A percentile compares a stretch with the other conserved stretches of the same genome.
Conservation (phyloP, 2,329 filamentous ascomycete species). For the Penicillium sp. region DNA sequence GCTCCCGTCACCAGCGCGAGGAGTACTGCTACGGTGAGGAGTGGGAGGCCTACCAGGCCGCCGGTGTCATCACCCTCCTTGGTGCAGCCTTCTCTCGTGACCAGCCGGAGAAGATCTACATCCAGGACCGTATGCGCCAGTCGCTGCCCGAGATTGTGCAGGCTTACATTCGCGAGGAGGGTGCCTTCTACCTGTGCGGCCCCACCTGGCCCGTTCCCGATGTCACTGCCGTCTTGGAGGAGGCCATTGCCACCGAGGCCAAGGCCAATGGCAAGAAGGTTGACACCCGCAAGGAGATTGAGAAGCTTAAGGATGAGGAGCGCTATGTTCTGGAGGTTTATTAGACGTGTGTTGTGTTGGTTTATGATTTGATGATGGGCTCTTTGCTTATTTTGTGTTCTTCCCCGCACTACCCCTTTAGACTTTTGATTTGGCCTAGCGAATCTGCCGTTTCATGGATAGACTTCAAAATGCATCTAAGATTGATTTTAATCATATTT, state of each 20-base stretch:
- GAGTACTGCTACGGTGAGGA: conserved; percentile 99
- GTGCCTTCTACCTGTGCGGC: conserved; percentile 95
- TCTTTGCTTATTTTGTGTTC: conserved; percentile 22
- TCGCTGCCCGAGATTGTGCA: conserved; percentile 80
- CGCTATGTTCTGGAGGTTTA: conserved; percentile 98
- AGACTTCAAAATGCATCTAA: conserved; percentile 27
- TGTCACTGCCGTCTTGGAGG: conserved; percentile 90
- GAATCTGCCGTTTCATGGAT: conserved; percentile 23
- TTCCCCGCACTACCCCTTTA: conserved; percentile 24
- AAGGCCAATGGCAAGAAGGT: conserved; percentile 74
- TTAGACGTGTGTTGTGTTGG: conserved; percentile 54
- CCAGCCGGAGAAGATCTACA: conserved; percentile 98
- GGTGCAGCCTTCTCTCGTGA: conserved; percentile 95
- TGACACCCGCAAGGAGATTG: conserved; percentile 87
- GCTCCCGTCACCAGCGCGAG: conserved; percentile 94
- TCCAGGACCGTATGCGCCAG: conserved; percentile 97
- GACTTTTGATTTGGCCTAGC: conserved; percentile 32
- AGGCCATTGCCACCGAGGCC: conserved; percentile 82
- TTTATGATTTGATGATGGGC: conserved; percentile 28
- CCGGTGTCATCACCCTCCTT: conserved; percentile 91
- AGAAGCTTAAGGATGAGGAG: conserved; percentile 92
- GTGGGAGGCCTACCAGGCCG: conserved; percentile 97
- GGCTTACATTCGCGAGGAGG: conserved; percentile 85
- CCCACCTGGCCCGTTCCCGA: conserved; percentile 99
- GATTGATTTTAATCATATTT: background rate